Base-by-base conservation (phyloP, 352 stramenopile species). In the Pythium rhizo-oryzae region DNA sequence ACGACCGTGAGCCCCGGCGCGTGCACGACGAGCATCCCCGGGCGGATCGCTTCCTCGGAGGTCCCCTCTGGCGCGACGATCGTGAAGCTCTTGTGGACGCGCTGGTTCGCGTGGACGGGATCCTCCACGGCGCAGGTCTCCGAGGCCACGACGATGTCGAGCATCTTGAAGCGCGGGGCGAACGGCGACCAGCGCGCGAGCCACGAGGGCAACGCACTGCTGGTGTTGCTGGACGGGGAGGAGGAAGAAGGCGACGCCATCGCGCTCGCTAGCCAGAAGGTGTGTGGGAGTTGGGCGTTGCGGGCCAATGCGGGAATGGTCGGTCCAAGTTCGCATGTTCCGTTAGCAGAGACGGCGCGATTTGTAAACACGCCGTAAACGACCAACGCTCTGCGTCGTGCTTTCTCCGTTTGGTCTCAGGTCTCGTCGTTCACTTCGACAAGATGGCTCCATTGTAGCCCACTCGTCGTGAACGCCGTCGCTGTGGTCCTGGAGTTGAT, bases 1-100 rank as follows among this genome's bases (percentile, higher is more conserved):
- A 63, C 43, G 41, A 63, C 30, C 19, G 56, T 63, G 39, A 63
- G 56, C 8, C 56, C 56, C 8, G 56, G 56, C 23, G 55, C 23
- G 9, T 5, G 5, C 21, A 62, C 41, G n/a, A 25, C 37, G 37
- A 43, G 37, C 37, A 12, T 18, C 37, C 2, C 11, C 37, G 37
- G 9, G 37, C 2, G 37, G 37, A 18, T 43, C 37, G 37, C 15
- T 18, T 12, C 13, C 37, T 4, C 13, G 8, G n/a, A 37, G 37
- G 6, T 2, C 7, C 39, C 55, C 6, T 41, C 24, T 4, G 12
- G 8, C 15, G 37, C 37, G 37, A 43, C 9, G 15, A 43, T 9
- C 21, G 55, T 62, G 19, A 35, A 62, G n/a, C 8, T 52, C 24
- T 62, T 62, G 9, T 62, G 37, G 13, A 62, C 55, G 41, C 55